Percentiles rank a stretch among this genome's conserved stretches.
Conservation (phyloP, 1,284 basidiomycete species). For the Apiotrichum akiyoshidainum region DNA sequence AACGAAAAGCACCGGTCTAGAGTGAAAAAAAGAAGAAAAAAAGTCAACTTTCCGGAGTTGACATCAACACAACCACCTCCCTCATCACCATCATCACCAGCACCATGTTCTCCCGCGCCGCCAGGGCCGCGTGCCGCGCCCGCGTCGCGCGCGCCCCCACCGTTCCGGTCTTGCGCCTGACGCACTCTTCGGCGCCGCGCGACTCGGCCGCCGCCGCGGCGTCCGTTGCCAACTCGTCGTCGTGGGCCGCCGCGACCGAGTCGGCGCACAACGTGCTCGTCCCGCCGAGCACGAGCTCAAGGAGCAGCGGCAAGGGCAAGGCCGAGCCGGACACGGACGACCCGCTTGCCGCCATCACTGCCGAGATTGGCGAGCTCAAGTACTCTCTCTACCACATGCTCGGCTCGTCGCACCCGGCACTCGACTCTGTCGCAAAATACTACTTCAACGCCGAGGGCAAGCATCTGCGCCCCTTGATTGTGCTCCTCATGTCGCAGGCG, state of each 20-base stretch:
- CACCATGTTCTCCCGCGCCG: slow-evolving; percentile 20
- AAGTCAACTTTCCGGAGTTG: no score
- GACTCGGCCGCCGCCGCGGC: slow-evolving; percentile 10
- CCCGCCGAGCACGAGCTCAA: slow-evolving; percentile 13
- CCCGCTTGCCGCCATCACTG: slow-evolving; percentile 55
- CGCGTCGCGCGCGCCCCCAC: background rate
- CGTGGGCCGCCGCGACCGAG: slow-evolving; percentile 49
- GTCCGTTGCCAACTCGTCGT: slow-evolving; percentile 10
- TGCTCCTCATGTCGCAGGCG: slow-evolving; percentile 85
- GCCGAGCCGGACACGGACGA: slow-evolving; percentile 22
- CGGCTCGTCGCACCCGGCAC: slow-evolving; percentile 80
- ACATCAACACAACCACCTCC: background rate
- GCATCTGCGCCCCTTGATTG: slow-evolving; percentile 84
- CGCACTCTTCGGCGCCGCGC: slow-evolving; percentile 18
- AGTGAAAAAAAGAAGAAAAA: no score
- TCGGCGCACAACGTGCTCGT: slow-evolving; percentile 41
- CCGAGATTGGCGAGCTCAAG: slow-evolving; percentile 72
- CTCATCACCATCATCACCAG: background rate
- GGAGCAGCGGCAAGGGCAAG: background rate
- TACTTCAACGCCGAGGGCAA: slow-evolving; percentile 82
- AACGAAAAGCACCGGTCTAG: no score
- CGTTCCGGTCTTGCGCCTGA: background rate
- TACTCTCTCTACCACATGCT: slow-evolving; percentile 73
- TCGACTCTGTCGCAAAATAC: slow-evolving; percentile 85
- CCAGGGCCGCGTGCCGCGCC: slow-evolving; percentile 7